phyloP scores from a whole-genome alignment of 2,329 filamentous ascomycete species.

The Exophiala xenobiotica region DNA sequence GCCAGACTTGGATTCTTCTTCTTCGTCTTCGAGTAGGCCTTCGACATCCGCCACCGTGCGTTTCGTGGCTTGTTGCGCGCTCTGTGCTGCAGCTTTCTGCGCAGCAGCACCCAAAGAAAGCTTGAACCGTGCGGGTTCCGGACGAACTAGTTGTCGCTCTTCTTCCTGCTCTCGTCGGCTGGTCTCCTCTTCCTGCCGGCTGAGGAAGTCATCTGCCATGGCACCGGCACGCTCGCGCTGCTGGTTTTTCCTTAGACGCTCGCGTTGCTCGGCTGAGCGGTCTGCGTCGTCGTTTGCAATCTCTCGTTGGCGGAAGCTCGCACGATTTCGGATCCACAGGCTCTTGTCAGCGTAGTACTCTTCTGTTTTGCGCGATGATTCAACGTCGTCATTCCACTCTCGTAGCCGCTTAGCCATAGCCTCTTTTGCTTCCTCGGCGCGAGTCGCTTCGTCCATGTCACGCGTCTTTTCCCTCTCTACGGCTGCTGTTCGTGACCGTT shows the following conservation, averaged over 20 bases:
- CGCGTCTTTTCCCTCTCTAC: constrained; percentile 80
- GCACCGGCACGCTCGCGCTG: constrained; percentile 76
- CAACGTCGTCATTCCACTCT: constrained; percentile 89
- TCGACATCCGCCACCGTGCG: constrained; percentile 90
- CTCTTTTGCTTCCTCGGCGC: constrained; percentile 62
- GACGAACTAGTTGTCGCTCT: constrained; percentile 40
- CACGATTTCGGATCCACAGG: constrained; percentile 80
- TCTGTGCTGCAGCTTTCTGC: constrained; percentile 63
- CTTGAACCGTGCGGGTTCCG: constrained; percentile 76
- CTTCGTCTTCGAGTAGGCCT: constrained; percentile 90
- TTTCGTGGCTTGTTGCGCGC: constrained; percentile 51
- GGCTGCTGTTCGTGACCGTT: constrained; percentile 78
- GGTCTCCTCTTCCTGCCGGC: constrained; percentile 72
- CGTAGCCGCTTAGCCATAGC: constrained; percentile 69
- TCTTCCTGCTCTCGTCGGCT: constrained; percentile 35
- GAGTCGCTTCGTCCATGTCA: constrained; percentile 71
- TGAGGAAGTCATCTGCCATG: constrained; percentile 88
- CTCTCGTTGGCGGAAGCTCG: constrained; percentile 70
- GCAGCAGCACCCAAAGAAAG: constrained; percentile 87
- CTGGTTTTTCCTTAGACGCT: constrained; percentile 66
- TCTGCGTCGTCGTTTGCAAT: constrained; percentile 77
- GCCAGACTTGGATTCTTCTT: constrained; percentile 65
- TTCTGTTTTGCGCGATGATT: constrained; percentile 68
- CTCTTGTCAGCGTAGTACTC: constrained; percentile 86
- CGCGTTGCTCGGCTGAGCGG: constrained; percentile 72